Base-by-base conservation (phyloP, 1,139 yeast species). In the Sugiyamaella japonica region DNA sequence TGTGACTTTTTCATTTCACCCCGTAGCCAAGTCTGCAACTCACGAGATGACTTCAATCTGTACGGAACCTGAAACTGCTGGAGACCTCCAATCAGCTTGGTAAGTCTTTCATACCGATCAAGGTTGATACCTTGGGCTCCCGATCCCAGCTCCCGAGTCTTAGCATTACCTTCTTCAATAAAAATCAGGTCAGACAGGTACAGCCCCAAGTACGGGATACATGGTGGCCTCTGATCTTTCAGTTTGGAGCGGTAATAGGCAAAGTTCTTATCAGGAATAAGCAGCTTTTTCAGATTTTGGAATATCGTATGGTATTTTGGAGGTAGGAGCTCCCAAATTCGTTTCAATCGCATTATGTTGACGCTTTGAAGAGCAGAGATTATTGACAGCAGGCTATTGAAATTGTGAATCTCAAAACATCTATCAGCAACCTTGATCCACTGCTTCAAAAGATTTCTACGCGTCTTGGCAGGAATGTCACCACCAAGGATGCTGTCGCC, bases 391-490 rank as follows among this genome's bases (percentile, higher is more conserved):
- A 89, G 74, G 0, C 96, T 84, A 69, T 91, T 91, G 74, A 85
- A 89, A 68, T 90, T 90, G 57, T 95, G 77, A 65, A 89, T 75
- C 63, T 87, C 86, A 53, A 85, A 76, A 64, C 95, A 84, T n/a
- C 91, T 86, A 56, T 87, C 80, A 0, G 95, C 93, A 44, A 89
- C 79, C 65, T 87, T 88, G 59, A 91, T 75, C 97, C 98, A 91
- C 17, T 84, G 82, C 67, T 86, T 86, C 39, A 90, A 72, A 48
- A 81, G 75, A 61, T 82, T 83, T 43, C 80, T 76, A 59, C 91
- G 75, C 65, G 77, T 74, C 73, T 81, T 76, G 16, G 39, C 39
- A 56, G 72, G 64, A 58, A 70, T 69, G 60, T 70, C 67, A 63
- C 69, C 51, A 65, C 57, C 44, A 63, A 73, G 55, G 32, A 89